Conservation (phyloP, 1,284 basidiomycete species). For the Boletus mariae region DNA sequence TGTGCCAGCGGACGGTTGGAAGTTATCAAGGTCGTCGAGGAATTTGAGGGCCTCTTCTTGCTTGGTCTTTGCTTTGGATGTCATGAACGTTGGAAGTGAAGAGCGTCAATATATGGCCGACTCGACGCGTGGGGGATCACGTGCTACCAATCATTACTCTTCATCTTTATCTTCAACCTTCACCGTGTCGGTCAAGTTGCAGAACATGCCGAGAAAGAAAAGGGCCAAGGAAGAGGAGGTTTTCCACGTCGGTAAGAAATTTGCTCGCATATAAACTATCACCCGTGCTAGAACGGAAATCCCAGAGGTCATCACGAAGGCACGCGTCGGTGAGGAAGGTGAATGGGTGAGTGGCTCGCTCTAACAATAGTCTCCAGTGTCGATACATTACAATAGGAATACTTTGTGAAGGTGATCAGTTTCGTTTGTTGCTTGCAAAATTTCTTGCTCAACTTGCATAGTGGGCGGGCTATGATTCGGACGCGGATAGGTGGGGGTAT, state of each 20-base stretch:
- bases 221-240: slow-evolving; percentile 35
- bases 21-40: slow-evolving; percentile 71
- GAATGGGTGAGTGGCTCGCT: slow-evolving; percentile 40
- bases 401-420: slow-evolving; percentile 51
- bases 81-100: slow-evolving; percentile 29
- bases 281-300: not conserved
- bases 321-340: slow-evolving; percentile 41
- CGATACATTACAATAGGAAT: slow-evolving; percentile 42
- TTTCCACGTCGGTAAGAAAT: slow-evolving; percentile 48
- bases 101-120: not conserved
- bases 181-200: not conserved
- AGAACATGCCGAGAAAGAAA: slow-evolving; percentile 28
- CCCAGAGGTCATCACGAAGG: slow-evolving; percentile 53
- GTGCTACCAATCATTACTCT: slow-evolving; percentile 5
- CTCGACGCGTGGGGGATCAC: slow-evolving; percentile 14
- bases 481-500: slow-evolving; percentile 42
- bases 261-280: not conserved
- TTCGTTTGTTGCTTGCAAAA: not conserved
- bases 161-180: not conserved
- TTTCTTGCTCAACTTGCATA: slow-evolving; percentile 26
- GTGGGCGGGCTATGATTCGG: slow-evolving; percentile 51
- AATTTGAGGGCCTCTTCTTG: slow-evolving; percentile 87
- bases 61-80: slow-evolving; percentile 72
- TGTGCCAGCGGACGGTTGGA: slow-evolving; percentile 35
- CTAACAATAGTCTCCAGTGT: not conserved